Evolutionary conservation across 176 grass and related monocot genomes (phyloP).

Genomic region (Leersia perrieri): DNA sequence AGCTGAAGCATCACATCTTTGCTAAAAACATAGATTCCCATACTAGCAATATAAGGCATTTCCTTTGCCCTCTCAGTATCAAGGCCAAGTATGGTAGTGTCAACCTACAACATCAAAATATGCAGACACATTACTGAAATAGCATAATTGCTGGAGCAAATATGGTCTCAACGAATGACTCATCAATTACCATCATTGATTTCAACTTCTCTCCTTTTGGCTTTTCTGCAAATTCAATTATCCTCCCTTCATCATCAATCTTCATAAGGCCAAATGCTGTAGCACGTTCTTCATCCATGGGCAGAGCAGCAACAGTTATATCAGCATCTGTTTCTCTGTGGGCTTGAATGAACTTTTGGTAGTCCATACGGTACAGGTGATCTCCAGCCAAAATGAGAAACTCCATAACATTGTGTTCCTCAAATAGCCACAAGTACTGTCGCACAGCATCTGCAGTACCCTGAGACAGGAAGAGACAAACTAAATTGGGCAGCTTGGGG

Average conservation of each 20-base stretch:
- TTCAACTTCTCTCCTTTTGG: constrained; percentile 87
- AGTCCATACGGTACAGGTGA: constrained; percentile 95
- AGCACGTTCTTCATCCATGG: constrained; percentile 88
- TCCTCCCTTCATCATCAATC: constrained; percentile 92
- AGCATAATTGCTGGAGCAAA: background rate
- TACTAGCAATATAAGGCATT: constrained; percentile 94
- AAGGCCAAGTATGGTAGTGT: constrained; percentile 90
- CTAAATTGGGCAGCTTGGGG: background rate
- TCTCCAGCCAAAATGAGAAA: constrained; percentile 89
- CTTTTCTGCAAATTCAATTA: constrained; percentile 89
- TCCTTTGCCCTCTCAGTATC: constrained; percentile 67
- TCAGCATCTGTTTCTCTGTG: constrained; percentile 93
- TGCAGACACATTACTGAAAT: constrained; percentile 2
- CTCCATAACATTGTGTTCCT: constrained; percentile 98
- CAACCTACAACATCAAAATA: constrained; percentile 57
- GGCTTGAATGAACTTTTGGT: constrained; percentile 96
- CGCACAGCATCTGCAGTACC: constrained; percentile 93
- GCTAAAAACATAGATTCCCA: constrained; percentile 99
- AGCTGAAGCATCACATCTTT: constrained; percentile 86
- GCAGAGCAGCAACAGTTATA: constrained; percentile 85
- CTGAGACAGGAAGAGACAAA: constrained; percentile 44
- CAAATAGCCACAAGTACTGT: constrained; percentile 92
- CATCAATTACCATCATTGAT: constrained; percentile 78
- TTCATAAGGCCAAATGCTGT: constrained; percentile 98
- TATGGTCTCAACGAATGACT: background rate